A percentile compares a stretch with the other conserved stretches of the same genome.
Conservation (phyloP, 768 basidiomycete species). For the Ramaria sp. region DNA sequence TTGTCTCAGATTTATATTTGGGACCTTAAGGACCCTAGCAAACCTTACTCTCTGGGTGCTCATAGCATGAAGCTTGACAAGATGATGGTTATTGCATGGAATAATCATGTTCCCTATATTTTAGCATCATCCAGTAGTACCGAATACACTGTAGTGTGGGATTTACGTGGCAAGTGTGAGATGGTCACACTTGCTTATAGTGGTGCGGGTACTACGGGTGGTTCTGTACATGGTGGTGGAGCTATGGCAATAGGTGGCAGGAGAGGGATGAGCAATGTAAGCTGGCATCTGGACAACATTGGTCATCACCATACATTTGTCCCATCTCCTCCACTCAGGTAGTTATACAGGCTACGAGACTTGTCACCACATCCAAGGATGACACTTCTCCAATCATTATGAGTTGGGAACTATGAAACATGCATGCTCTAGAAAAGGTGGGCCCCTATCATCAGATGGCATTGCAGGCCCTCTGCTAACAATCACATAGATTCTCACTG, state of each 20-base stretch:
- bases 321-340: conserved; percentile 10
- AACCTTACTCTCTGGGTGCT: conserved; percentile 79
- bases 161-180: conserved; percentile 86
- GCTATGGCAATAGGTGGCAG: conserved; percentile 67
- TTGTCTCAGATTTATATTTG: conserved; percentile 79
- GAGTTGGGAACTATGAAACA: conserved; percentile 97
- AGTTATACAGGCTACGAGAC: conserved; percentile 66
- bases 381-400: conserved; percentile 93
- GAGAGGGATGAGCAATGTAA: conserved; percentile 93
- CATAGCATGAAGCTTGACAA: conserved; percentile 84
- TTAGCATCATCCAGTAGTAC: conserved; percentile 90
- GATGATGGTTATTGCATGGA: conserved; percentile 93
- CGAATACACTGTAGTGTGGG: conserved; percentile 96
- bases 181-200: conserved; percentile 87
- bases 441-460: conserved; percentile 3
- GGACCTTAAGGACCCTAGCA: conserved; percentile 87
- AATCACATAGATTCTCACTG: conserved; percentile 66
- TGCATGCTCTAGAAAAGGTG: conserved; percentile 96
- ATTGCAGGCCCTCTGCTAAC: conserved; percentile 5
- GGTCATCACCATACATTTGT: conserved; percentile 17
- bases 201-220: conserved; percentile 64
- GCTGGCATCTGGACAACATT: conserved; percentile 96
- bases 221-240: conserved; percentile 36
- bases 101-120: conserved; percentile 86
- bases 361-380: conserved; percentile 96